Percentiles rank a stretch among this genome's conserved stretches.
phyloP scores from a whole-genome alignment of 1,284 basidiomycete genomes.

The Boletus calvinii region DNA sequence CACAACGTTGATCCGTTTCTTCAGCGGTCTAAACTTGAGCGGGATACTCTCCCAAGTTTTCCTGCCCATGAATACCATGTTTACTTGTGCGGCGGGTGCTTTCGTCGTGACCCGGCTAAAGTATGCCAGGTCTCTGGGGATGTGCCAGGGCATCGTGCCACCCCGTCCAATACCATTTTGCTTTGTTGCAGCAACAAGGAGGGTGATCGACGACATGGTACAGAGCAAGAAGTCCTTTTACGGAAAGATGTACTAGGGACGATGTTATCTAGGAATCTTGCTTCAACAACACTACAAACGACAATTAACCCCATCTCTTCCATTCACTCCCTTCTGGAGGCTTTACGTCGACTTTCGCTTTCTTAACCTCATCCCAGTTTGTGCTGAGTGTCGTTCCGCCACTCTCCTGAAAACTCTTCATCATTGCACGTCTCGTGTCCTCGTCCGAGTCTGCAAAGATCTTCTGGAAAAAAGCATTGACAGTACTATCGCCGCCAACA shows the following conservation, averaged over 20 bases:
- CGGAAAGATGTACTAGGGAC: no score
- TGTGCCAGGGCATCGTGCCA: constrained; percentile 83
- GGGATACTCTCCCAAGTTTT: constrained; percentile 99
- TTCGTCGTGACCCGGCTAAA: constrained; percentile 79
- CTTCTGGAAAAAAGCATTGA: constrained; percentile 81
- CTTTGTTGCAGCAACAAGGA: constrained; percentile 91
- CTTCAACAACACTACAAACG: no score
- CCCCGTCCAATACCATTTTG: constrained; percentile 86
- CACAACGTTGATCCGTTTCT: constrained; percentile 78
- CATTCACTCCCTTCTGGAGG: constrained; percentile 81
- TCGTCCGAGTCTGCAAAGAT: constrained; percentile 86
- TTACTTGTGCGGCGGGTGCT: constrained; percentile 56
- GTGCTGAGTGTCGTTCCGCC: constrained; percentile 92
- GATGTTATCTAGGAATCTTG: no score
- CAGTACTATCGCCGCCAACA: constrained; percentile 73
- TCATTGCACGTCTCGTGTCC: constrained; percentile 88
- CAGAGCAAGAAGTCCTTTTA: no score
- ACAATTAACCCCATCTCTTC: constrained; percentile 61
- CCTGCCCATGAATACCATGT: constrained; percentile 93
- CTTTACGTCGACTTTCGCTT: constrained; percentile 67
- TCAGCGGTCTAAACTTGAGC: constrained; percentile 80
- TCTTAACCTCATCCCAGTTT: constrained; percentile 87
- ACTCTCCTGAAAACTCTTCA: constrained; percentile 93
- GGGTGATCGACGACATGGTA: constrained; percentile 61
- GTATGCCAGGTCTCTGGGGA: constrained; percentile 91